Percentiles rank a stretch among this genome's conserved stretches.
Conservation (phyloP, 495 filamentous ascomycete species). For the Pseudoneurospora amorphoporcata region DNA sequence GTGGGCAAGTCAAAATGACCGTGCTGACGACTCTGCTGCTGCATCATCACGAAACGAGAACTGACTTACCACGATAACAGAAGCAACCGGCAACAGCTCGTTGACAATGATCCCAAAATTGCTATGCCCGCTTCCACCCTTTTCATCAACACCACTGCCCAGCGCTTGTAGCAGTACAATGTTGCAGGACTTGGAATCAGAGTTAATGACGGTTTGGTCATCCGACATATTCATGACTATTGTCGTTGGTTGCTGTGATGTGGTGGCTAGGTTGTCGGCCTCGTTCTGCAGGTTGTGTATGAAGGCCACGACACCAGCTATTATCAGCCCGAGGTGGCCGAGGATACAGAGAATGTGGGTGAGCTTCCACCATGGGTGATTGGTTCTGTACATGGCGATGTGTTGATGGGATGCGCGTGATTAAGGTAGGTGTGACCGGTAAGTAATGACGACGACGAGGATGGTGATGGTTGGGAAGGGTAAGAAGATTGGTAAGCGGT, state of each 20-base stretch:
- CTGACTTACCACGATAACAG: background rate
- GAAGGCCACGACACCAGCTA: constrained; percentile 9
- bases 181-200: background rate
- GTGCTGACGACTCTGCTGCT: background rate
- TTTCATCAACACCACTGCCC: background rate
- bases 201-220: background rate
- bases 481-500: background rate
- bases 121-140: background rate
- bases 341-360: constrained; percentile 17
- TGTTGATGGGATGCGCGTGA: background rate
- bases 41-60: background rate
- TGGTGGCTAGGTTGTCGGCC: background rate
- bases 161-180: background rate
- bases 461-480: background rate
- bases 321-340: constrained; percentile 15
- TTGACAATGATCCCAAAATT: background rate
- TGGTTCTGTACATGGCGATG: constrained; percentile 16
- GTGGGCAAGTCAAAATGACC: background rate
- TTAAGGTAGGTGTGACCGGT: background rate
- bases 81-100: background rate
- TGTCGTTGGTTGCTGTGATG: background rate
- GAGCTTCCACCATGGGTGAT: constrained; percentile 20
- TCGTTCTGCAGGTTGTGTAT: constrained; percentile 9
- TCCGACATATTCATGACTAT: background rate
- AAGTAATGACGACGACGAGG: background rate